Percentiles rank a stretch among this genome's conserved stretches.
phyloP scores from a whole-genome alignment of 495 filamentous ascomycete species.

The Penicillium diatomitis region DNA sequence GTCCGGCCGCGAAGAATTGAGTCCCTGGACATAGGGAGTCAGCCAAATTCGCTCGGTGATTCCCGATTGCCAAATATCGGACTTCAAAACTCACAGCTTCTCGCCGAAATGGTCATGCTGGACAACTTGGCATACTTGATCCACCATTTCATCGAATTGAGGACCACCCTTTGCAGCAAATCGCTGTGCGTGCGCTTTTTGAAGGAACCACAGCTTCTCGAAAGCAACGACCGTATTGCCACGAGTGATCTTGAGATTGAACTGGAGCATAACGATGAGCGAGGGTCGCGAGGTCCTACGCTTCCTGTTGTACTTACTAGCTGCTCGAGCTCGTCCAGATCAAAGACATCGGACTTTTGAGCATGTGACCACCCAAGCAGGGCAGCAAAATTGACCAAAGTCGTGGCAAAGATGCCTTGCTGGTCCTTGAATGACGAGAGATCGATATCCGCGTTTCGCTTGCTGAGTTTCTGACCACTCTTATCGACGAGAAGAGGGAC shows the following conservation, averaged over 20 bases:
- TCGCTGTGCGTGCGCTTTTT: conserved; percentile 57
- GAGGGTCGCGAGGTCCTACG: neutral
- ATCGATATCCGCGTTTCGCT: conserved; percentile 66
- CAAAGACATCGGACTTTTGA: conserved; percentile 57
- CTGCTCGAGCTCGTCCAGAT: conserved; percentile 55
- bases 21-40: conserved; percentile 8
- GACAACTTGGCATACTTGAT: conserved; percentile 24
- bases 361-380: conserved; percentile 80
- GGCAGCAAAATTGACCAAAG: conserved; percentile 74
- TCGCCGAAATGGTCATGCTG: conserved; percentile 19
- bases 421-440: conserved; percentile 57
- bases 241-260: conserved; percentile 74
- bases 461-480: conserved; percentile 77
- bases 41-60: too few species aligned
- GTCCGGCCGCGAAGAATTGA: conserved; percentile 24
- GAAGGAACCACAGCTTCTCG: conserved; percentile 72
- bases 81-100: conserved; percentile 19
- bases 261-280: conserved; percentile 34
- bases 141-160: conserved; percentile 42
- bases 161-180: conserved; percentile 24
- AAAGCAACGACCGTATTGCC: conserved; percentile 82
- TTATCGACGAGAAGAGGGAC: conserved; percentile 76
- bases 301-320: conserved; percentile 37
- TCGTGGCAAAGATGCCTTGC: conserved; percentile 58
- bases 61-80: too few species aligned